Percentiles rank a stretch among this genome's conserved stretches.
These are phyloP conservation scores for Boletus coccyginus DNA, from an alignment of 768 basidiomycete genomes.

Conservation along the genomic window DNA sequence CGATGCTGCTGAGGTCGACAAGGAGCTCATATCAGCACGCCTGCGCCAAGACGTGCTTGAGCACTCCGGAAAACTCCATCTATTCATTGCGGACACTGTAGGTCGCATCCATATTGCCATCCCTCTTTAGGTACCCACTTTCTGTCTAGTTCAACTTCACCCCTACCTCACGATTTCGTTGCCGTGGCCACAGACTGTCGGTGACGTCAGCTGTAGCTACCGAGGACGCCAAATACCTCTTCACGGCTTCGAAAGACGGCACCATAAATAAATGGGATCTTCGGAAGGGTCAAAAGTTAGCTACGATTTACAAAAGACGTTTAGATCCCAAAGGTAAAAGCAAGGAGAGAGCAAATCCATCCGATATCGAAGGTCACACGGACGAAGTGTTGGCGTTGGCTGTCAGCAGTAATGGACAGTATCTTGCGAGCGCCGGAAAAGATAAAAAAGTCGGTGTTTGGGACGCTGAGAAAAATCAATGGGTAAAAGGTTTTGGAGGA, in stretches of 20 bases:
- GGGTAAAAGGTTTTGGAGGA: conserved; percentile 80
- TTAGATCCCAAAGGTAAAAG: conserved; percentile 49
- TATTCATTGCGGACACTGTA: conserved; percentile 75
- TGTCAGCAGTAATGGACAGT: conserved; percentile 79
- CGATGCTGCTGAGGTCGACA: conserved; percentile 95
- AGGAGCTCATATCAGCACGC: conserved; percentile 85
- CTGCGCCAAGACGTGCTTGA: conserved; percentile 91
- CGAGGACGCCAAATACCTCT: conserved; percentile 71
- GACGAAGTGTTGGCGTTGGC: conserved; percentile 86
- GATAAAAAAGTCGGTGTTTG: conserved; percentile 84
- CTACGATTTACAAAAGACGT: conserved; percentile 60
- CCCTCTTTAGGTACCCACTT: neutral
- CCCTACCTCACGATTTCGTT: conserved; percentile 46
- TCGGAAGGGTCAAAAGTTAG: conserved; percentile 53
- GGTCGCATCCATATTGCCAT: conserved; percentile 21
- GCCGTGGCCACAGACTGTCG: conserved; percentile 72
- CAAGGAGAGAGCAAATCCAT: conserved; percentile 51
- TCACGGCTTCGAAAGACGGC: conserved; percentile 90
- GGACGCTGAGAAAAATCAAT: conserved; percentile 72
- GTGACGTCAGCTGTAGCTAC: conserved; percentile 82
- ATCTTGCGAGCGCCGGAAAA: conserved; percentile 82
- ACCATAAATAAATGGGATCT: conserved; percentile 85
- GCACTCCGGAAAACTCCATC: conserved; percentile 83
- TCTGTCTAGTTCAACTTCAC: conserved; percentile 54
- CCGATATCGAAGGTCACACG: conserved; percentile 68